Evolutionary conservation across 1,284 basidiomycete genomes (phyloP).

Genomic region (Tremellales sp.): DNA sequence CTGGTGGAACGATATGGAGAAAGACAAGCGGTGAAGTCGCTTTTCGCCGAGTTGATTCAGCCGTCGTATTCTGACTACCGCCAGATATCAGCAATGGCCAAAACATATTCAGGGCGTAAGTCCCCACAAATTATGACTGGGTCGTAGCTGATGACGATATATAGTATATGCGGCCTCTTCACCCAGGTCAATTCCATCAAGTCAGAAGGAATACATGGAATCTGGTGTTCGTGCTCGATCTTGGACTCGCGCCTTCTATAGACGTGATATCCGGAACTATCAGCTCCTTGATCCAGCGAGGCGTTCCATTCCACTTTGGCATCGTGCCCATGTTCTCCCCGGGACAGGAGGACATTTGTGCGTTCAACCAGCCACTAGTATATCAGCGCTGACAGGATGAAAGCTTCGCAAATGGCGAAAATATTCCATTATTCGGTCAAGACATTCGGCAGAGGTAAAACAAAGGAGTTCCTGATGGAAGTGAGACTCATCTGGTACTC

Average conservation of each 20-base stretch:
- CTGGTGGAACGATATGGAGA: constrained; percentile 89
- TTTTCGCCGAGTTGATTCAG: neutral
- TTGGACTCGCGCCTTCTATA: constrained; percentile 61
- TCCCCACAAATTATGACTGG: neutral
- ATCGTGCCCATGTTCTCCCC: constrained; percentile 62
- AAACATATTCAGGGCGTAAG: constrained; percentile 26
- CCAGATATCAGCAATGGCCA: constrained; percentile 38
- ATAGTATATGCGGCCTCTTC: constrained; percentile 36
- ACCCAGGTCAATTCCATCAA: constrained; percentile 69
- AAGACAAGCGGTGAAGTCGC: constrained; percentile 59
- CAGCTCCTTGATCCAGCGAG: constrained; percentile 64
- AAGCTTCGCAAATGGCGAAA: constrained; percentile 66
- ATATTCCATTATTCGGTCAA: constrained; percentile 65
- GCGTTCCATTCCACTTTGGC: constrained; percentile 74
- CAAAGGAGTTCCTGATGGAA: constrained; percentile 59
- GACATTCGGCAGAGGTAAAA: constrained; percentile 60
- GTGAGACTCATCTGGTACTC: constrained; percentile 48
- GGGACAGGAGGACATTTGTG: constrained; percentile 43
- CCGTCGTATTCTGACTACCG: constrained; percentile 6
- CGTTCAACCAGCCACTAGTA: constrained; percentile 1
- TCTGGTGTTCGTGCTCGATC: constrained; percentile 70
- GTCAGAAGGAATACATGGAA: constrained; percentile 75
- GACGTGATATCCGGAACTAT: constrained; percentile 63
- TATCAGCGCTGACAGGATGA: constrained; percentile 2
- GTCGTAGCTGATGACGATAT: constrained; percentile 3